These are phyloP conservation scores for Globomyces sp. DNA, from an alignment of 371 early-diverging fungal genomes.

Conservation along the genomic window DNA sequence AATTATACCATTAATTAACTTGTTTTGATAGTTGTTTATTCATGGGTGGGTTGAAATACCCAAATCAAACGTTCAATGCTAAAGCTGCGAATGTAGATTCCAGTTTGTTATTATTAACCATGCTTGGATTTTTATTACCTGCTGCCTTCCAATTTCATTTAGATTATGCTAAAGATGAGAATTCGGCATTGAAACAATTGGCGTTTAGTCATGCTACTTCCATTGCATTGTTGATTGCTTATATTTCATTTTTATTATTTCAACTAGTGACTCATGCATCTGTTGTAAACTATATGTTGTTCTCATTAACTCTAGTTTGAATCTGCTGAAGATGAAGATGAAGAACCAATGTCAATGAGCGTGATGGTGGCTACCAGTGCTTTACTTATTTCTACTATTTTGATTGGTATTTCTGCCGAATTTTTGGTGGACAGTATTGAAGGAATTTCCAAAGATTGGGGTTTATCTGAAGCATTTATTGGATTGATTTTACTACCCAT, in stretches of 20 bases:
- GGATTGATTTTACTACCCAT: constrained; percentile 82
- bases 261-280: constrained; percentile 74
- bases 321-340: constrained; percentile 29
- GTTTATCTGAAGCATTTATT: constrained; percentile 73
- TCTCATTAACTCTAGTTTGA: neutral
- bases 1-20: no score
- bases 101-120: constrained; percentile 70
- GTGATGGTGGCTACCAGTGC: constrained; percentile 18
- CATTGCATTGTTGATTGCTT: constrained; percentile 69
- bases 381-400: constrained; percentile 31
- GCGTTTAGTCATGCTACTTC: constrained; percentile 7
- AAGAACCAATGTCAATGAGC: constrained; percentile 26
- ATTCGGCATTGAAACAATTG: constrained; percentile 28
- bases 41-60: constrained; percentile 68
- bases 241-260: constrained; percentile 71
- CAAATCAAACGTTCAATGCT: constrained; percentile 68
- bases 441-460: constrained; percentile 56
- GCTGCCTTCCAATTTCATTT: constrained; percentile 30
- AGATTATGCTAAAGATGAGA: constrained; percentile 35
- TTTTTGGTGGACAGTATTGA: constrained; percentile 74
- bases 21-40: constrained; percentile 56
- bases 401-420: constrained; percentile 74
- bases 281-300: constrained; percentile 36
- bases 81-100: constrained; percentile 65
- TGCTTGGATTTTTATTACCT: constrained; percentile 48